These are phyloP conservation scores for Phalaenopsis aphrodite DNA, from an alignment of 106 monocot species.

Conservation along the genomic window DNA sequence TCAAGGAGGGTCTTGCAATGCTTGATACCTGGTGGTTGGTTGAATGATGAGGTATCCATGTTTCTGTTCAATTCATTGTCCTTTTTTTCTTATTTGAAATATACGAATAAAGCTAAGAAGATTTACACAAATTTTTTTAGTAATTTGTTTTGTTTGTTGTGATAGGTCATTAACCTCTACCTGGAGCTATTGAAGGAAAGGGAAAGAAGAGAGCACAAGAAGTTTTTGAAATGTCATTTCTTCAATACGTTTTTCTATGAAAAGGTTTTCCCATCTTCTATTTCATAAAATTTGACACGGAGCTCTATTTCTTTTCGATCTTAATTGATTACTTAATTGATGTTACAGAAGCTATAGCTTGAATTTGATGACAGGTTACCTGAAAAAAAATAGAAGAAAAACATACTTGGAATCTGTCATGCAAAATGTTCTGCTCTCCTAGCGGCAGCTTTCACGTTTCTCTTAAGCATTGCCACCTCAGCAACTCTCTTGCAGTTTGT, in stretches of 20 bases:
- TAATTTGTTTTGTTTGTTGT: slow-evolving; percentile 6
- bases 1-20: slow-evolving; percentile 78
- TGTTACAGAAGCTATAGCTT: background rate
- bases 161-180: slow-evolving; percentile 92
- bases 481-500: too few species aligned
- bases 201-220: slow-evolving; percentile 74
- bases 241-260: slow-evolving; percentile 96
- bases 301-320: background rate
- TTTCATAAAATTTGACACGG: background rate
- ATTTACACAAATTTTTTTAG: background rate
- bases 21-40: slow-evolving; percentile 61
- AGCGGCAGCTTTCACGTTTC: too few species aligned
- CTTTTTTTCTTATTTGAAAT: background rate
- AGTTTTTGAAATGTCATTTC: slow-evolving; percentile 82
- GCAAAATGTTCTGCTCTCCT: too few species aligned
- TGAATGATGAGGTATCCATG: slow-evolving; percentile 86
- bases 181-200: slow-evolving; percentile 88
- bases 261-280: slow-evolving; percentile 40
- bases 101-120: background rate
- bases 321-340: background rate
- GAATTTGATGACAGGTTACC: background rate
- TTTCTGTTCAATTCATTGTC: background rate
- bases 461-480: too few species aligned
- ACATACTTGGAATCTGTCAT: too few species aligned
- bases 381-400: too few species aligned